phyloP scores from a whole-genome alignment of 495 filamentous ascomycete species.

The Penicillium egyptiacum region DNA sequence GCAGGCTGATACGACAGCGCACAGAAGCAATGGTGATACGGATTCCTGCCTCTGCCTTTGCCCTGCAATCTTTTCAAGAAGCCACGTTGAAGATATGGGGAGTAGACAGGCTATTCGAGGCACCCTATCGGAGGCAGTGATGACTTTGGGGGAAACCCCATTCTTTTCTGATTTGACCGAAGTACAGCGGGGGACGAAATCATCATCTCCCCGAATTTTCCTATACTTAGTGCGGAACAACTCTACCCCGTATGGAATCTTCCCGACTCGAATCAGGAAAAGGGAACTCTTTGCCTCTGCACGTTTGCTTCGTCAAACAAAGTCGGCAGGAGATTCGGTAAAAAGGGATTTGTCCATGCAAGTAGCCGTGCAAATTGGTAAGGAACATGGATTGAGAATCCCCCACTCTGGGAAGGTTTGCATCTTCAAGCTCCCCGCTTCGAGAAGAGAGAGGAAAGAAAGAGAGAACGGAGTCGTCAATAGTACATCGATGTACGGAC shows the following conservation, averaged over 20 bases:
- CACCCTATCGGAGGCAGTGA: slow-evolving; percentile 24
- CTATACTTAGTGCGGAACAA: slow-evolving; percentile 20
- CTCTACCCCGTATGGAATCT: background rate
- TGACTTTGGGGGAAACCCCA: background rate
- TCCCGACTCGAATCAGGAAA: slow-evolving; percentile 9
- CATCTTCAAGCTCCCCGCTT: background rate
- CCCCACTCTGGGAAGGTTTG: background rate
- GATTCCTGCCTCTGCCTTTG: slow-evolving; percentile 23
- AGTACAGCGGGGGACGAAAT: slow-evolving; percentile 20
- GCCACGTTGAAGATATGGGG: slow-evolving; percentile 24
- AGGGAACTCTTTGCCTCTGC: slow-evolving; percentile 30
- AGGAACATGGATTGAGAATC: slow-evolving; percentile 28
- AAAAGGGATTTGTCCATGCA: slow-evolving; percentile 30
- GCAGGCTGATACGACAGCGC: slow-evolving; percentile 33
- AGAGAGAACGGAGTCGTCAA: background rate
- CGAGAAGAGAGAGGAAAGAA: background rate
- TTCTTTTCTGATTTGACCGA: slow-evolving; percentile 6
- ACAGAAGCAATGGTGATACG: slow-evolving; percentile 31
- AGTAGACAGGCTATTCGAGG: slow-evolving; percentile 19
- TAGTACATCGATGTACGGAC: background rate
- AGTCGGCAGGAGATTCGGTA: slow-evolving; percentile 27
- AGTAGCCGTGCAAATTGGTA: slow-evolving; percentile 26
- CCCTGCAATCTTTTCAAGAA: slow-evolving; percentile 22
- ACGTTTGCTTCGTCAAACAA: slow-evolving; percentile 36
- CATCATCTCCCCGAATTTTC: slow-evolving; percentile 24